Evolutionary conservation across 2,329 filamentous ascomycete species (phyloP), one percentile per base, ranked within the genome.

Genomic region (Aspergillus sp.): DNA sequence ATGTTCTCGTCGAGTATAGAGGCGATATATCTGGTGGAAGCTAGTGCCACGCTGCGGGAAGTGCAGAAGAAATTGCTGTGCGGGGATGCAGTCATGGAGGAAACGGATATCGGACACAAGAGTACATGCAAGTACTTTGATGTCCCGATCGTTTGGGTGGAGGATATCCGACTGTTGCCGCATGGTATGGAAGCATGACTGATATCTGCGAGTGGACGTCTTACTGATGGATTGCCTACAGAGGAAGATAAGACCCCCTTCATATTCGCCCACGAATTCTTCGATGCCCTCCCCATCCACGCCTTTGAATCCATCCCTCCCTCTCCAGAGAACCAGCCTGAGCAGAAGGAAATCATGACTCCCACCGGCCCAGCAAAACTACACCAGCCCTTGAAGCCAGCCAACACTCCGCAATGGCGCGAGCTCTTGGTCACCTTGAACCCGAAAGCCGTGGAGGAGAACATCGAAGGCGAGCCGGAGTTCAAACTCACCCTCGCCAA

Each of bases 211-310:
- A 5, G n/a, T 52, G 51, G 7, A 43, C 17, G 2, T 10, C 4
- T 8, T 2, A 10, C 47, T 50, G n/a, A 50, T 12, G 10, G 4
- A 5, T 17, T 13, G 1, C 15, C 57, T 17, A 12, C 25, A 89
- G 87, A 86, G 62, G 78, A 87, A 21, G 83, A 84, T 62, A 91
- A 90, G 72, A 91, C 88, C 21, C 94, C 95, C 0, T 96, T 98
- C 76, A 96, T 99, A 62, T 86, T 98, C 52, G 95, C 95, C 4
- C 95, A 99, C 75, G 95, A 99, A 74, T 98, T 99, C 82, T 99
- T 99, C 79, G 95, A 99, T 69, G 95, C 95, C 2, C 87, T 99
- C 0, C 95, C 95, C 36, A 97, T 99, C 68, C 93, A 99, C 75
- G 89, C 91, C 62, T 99, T 99, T 74, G 90, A 98, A 76, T 89